Evolutionary conservation across 2,329 filamentous ascomycete species (phyloP), one percentile per base, ranked within the genome.

Genomic region (Fusarium nisikadoi): DNA sequence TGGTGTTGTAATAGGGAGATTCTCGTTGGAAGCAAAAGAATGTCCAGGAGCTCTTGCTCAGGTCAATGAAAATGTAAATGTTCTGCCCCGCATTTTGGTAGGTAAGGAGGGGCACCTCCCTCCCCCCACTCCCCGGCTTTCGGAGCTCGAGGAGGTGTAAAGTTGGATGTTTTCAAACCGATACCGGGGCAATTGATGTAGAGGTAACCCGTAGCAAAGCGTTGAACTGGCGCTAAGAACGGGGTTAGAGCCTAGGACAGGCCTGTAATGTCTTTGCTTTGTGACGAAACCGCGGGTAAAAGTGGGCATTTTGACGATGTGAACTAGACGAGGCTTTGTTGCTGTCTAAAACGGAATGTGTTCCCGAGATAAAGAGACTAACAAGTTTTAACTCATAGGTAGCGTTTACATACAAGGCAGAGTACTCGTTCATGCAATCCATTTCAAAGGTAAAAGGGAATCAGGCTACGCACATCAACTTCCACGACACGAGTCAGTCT

Each of bases 281-380:
- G 41, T 62, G 65, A 67, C 47, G 49, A 36, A 67, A 63, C 35
- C 29, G 20, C 64, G 64, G 65, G n/a, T 68, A 68, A 68, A 56
- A 68, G 49, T 68, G 65, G 65, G 5, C 17, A 13, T 27, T 10
- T 19, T 60, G 19, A 23, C 27, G 41, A 35, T 53, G 29, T 12
- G 47, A 61, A 57, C n/a, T 65, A 23, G 23, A 49, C 29, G 45
- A 62, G 19, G 27, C n/a, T 45, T 45, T 46, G 25, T 23, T 49
- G 14, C 3, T 25, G 31, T 39, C 27, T 19, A 60, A 66, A 66
- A 23, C 36, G 39, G 52, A 45, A 60, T 66, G 62, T 23, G 20
- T 66, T 52, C 33, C 63, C 62, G 63, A 62, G 47, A 47, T 52
- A 45, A 39, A 13, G n/a, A 23, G 20, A 33, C 43, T 25, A 23